phyloP scores from a whole-genome alignment of 768 basidiomycete genomes.

The Mycena floridula region DNA sequence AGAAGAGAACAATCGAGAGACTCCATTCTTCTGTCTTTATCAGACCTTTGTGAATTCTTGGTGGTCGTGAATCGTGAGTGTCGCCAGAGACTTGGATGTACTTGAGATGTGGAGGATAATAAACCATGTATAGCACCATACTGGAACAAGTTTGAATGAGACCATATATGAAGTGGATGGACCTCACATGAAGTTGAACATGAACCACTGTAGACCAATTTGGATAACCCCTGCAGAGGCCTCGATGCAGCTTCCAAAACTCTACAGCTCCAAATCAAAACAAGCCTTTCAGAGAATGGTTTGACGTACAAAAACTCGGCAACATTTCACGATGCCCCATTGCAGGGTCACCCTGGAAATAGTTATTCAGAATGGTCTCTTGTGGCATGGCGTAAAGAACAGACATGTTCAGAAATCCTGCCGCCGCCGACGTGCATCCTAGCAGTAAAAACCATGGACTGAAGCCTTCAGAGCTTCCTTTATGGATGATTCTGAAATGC shows the following conservation, averaged over 20 bases:
- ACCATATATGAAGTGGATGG: neutral
- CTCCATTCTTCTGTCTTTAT: conserved; percentile 67
- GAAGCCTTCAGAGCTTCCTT: conserved; percentile 80
- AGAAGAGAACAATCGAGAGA: conserved; percentile 68
- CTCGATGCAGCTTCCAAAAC: conserved; percentile 66
- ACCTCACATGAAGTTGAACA: conserved; percentile 76
- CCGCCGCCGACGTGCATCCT: conserved; percentile 78
- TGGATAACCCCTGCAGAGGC: conserved; percentile 79
- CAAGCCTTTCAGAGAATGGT: conserved; percentile 6
- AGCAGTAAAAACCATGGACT: conserved; percentile 89
- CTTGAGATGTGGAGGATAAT: conserved; percentile 85
- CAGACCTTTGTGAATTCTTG: conserved; percentile 37
- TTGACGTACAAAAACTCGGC: conserved; percentile 75
- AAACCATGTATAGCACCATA: conserved; percentile 84
- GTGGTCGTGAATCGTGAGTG: conserved; percentile 33
- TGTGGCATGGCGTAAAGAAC: conserved; percentile 12
- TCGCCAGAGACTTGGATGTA: conserved; percentile 43
- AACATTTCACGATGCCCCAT: conserved; percentile 79
- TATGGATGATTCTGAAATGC: conserved; percentile 76
- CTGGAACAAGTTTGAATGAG: conserved; percentile 32
- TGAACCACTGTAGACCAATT: conserved; percentile 74
- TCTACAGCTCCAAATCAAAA: conserved; percentile 32
- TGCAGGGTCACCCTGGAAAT: conserved; percentile 71
- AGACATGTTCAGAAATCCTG: conserved; percentile 81
- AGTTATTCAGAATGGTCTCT: neutral